phyloP scores from a whole-genome alignment of 139 green algal species.

The Mesostigma viride region DNA sequence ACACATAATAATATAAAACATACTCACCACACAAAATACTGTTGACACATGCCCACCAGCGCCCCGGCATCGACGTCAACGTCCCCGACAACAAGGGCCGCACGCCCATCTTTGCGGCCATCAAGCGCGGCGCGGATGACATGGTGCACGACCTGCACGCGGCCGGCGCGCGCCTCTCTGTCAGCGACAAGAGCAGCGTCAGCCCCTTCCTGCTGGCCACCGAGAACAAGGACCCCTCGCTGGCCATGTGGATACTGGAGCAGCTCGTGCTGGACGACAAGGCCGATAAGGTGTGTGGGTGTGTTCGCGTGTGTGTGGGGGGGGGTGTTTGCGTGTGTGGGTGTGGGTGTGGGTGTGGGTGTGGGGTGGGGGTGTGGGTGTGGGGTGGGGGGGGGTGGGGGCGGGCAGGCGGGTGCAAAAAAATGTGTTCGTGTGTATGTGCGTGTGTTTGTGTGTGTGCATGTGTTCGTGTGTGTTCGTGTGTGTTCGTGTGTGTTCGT shows the following conservation, averaged over 20 bases:
- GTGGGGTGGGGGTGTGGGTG: background rate
- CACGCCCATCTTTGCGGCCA: background rate
- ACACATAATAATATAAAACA: background rate
- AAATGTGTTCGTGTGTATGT: background rate
- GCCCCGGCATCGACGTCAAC: background rate
- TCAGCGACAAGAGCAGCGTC: too few relatives aligned
- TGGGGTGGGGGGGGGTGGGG: background rate
- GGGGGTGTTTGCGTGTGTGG: background rate
- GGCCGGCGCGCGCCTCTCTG: background rate
- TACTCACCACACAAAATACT: background rate
- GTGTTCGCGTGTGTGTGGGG: background rate
- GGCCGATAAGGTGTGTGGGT: background rate
- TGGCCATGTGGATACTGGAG: background rate
- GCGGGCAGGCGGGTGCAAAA: background rate
- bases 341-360: background rate
- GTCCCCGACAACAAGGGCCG: too few relatives aligned
- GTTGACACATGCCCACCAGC: background rate
- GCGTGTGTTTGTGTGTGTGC: too few relatives aligned
- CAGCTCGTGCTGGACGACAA: background rate
- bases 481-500: too few relatives aligned
- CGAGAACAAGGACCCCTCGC: too few relatives aligned
- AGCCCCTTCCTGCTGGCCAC: background rate
- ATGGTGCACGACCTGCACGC: too few relatives aligned
- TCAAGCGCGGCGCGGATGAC: too few relatives aligned
- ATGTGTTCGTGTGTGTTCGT: too few relatives aligned